phyloP scores from a whole-genome alignment of 495 filamentous ascomycete species.

The Sabuloglossum arenarium region DNA sequence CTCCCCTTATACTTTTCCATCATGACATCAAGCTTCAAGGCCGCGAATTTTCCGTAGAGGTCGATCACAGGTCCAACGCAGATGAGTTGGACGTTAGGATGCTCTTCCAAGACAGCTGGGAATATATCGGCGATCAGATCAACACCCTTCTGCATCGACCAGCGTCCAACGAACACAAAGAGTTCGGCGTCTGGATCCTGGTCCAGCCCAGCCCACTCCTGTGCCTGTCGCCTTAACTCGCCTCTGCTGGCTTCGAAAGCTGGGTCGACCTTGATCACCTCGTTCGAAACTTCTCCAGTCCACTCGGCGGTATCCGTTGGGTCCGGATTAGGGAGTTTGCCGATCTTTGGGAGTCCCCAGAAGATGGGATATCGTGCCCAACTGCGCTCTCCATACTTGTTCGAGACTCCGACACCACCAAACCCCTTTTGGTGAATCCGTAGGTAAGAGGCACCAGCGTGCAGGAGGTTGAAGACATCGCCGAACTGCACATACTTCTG shows the following conservation, averaged over 20 bases:
- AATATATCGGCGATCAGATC: conserved; percentile 63
- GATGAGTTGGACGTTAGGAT: conserved; percentile 46
- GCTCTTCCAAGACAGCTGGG: conserved; percentile 45
- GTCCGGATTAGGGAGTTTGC: conserved; percentile 54
- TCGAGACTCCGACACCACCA: conserved; percentile 53
- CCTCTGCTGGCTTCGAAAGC: conserved; percentile 34
- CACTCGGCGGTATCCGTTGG: conserved; percentile 53
- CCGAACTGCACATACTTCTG: conserved; percentile 45
- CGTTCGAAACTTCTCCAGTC: conserved; percentile 23
- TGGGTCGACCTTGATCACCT: conserved; percentile 28
- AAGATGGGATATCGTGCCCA: conserved; percentile 61
- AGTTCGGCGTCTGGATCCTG: conserved; percentile 47
- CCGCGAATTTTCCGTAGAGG: conserved; percentile 59
- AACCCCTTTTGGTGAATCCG: conserved; percentile 55
- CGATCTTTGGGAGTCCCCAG: conserved; percentile 52
- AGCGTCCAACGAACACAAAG: conserved; percentile 60
- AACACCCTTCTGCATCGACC: conserved; percentile 62
- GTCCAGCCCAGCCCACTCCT: conserved; percentile 55
- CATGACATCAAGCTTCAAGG: conserved; percentile 46
- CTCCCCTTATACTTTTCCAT: conserved; percentile 60
- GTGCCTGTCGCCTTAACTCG: conserved; percentile 42
- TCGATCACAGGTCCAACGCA: conserved; percentile 58
- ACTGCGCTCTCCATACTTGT: conserved; percentile 55
- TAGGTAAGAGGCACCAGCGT: conserved; percentile 54
- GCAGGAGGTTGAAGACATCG: conserved; percentile 50